Conservation (phyloP, 129 eudicot genomes). For the Flaveria ramosissima region DNA sequence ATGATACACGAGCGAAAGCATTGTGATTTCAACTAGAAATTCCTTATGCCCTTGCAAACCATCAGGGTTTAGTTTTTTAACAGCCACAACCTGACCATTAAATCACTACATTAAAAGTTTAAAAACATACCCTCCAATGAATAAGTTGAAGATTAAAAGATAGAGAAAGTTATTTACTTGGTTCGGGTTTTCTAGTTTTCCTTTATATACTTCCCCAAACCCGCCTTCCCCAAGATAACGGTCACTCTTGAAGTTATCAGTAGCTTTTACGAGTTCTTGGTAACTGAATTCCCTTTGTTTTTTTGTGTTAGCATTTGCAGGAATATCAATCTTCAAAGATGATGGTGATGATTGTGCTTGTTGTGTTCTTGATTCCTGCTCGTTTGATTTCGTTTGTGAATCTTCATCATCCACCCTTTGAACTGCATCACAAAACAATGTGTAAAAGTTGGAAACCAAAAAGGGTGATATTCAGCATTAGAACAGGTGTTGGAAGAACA, state of each 20-base stretch:
- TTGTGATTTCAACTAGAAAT: constrained; percentile 61
- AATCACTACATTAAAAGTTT: constrained; percentile 24
- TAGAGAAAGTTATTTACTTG: constrained; percentile 43
- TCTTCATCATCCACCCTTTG: constrained; percentile 17
- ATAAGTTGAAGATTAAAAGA: neutral
- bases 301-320: neutral
- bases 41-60: constrained; percentile 71
- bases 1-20: constrained; percentile 62
- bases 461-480: too few species aligned
- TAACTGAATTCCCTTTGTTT: constrained; percentile 36
- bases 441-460: too few species aligned
- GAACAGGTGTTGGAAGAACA: too few species aligned
- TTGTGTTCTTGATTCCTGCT: constrained; percentile 15
- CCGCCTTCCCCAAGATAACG: constrained; percentile 69
- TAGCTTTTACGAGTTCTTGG: constrained; percentile 65
- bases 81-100: constrained; percentile 60
- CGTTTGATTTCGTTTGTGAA: constrained; percentile 21
- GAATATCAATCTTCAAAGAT: constrained; percentile 4
- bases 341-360: constrained; percentile 7
- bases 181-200: constrained; percentile 39
- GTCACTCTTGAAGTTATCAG: constrained; percentile 54
- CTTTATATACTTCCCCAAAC: constrained; percentile 66
- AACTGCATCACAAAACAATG: constrained; percentile 23
- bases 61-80: constrained; percentile 46
- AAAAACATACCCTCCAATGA: neutral